Percentiles rank a stretch among this genome's conserved stretches.
Evolutionary conservation across 495 filamentous ascomycete species (phyloP).

Genomic region (Aspergillus funiculosus): DNA sequence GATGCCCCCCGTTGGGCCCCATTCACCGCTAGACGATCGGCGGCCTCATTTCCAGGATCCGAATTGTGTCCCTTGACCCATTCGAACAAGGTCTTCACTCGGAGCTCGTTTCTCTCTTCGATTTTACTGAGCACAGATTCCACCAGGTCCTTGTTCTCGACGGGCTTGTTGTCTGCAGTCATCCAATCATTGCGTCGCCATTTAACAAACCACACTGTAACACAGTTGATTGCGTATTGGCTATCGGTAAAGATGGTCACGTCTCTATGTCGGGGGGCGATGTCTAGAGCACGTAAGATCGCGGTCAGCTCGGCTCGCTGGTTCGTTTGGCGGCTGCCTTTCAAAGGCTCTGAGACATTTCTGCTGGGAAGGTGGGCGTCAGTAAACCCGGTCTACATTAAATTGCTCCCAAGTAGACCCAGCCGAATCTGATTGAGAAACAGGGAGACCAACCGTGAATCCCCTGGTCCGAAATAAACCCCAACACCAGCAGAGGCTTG

Average conservation of each 20-base stretch:
- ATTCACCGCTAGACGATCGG: constrained; percentile 72
- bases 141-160: constrained; percentile 83
- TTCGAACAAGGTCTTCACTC: constrained; percentile 62
- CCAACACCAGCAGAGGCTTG: constrained; percentile 77
- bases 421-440: neutral
- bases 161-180: constrained; percentile 59
- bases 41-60: constrained; percentile 67
- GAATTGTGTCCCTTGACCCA: constrained; percentile 83
- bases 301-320: constrained; percentile 91
- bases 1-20: constrained; percentile 41
- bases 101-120: constrained; percentile 57
- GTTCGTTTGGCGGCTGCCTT: constrained; percentile 77
- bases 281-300: constrained; percentile 75
- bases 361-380: constrained; percentile 41
- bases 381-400: too few species aligned
- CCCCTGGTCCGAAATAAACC: constrained; percentile 74
- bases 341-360: constrained; percentile 79
- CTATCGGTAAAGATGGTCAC: constrained; percentile 76
- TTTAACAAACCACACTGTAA: constrained; percentile 74
- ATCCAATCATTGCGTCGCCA: constrained; percentile 81
- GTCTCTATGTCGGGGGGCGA: constrained; percentile 56
- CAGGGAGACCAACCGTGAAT: constrained; percentile 54
- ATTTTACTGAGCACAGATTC: constrained; percentile 65
- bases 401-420: too few species aligned
- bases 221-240: constrained; percentile 82